Percentiles rank a stretch among this genome's conserved stretches.
Conservation (phyloP, 192 early-diverging fungal species). For the Umbelopsis ramanniana region DNA sequence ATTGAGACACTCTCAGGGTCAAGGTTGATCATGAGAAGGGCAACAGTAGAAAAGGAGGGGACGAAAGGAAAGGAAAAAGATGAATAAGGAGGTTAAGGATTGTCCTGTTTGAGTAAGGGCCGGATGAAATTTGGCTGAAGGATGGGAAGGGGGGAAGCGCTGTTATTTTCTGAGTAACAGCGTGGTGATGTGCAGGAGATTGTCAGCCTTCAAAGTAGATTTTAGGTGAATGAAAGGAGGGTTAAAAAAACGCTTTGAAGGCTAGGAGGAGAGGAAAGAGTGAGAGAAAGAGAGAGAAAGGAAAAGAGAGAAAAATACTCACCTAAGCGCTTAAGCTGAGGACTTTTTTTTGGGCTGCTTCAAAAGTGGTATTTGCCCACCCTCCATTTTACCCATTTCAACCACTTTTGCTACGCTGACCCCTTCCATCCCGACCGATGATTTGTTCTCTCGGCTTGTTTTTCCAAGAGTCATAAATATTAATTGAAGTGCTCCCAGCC, state of each 20-base stretch:
- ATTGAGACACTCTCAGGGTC: constrained; percentile 24
- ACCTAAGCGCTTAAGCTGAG: too few relatives aligned
- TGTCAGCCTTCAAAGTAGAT: constrained; percentile 23
- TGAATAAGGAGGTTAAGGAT: background rate
- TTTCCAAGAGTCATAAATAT: too few relatives aligned
- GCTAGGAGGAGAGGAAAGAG: background rate
- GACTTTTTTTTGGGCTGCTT: background rate
- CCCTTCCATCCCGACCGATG: too few relatives aligned
- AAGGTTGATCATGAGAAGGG: constrained; percentile 19
- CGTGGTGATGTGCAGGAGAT: constrained; percentile 9
- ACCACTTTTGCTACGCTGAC: too few relatives aligned
- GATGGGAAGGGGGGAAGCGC: background rate
- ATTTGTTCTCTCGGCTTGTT: too few relatives aligned
- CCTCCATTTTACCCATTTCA: background rate
- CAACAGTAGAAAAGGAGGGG: constrained; percentile 8
- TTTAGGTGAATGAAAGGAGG: constrained; percentile 23
- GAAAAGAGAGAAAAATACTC: background rate
- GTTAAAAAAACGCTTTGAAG: constrained; percentile 8
- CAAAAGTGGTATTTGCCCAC: background rate
- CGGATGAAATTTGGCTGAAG: background rate
- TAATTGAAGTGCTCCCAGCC: too few relatives aligned
- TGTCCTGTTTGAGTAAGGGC: constrained; percentile 9
- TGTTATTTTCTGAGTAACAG: background rate
- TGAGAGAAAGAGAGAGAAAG: constrained; percentile 5
- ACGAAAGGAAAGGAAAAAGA: constrained; percentile 7